A percentile compares a stretch with the other conserved stretches of the same genome.
Evolutionary conservation across 176 grass and related monocot species (phyloP).

Genomic region (Tillandsia leiboldiana): DNA sequence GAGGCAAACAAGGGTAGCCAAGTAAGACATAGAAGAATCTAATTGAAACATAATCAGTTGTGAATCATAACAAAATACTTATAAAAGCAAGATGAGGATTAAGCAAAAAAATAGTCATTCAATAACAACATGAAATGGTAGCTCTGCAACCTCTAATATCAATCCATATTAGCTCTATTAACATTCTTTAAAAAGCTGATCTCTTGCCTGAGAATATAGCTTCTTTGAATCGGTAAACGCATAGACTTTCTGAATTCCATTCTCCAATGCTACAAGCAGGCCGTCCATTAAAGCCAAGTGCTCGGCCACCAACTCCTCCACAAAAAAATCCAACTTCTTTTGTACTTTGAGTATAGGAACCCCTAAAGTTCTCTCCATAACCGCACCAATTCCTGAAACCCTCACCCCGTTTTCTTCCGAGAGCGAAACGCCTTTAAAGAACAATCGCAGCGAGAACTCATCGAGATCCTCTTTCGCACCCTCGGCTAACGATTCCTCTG

Average conservation of each 20-base stretch:
- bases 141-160: background rate
- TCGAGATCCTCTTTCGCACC: slow-evolving; percentile 52
- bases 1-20: too few relatives aligned
- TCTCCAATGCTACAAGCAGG: slow-evolving; percentile 60
- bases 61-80: too few relatives aligned
- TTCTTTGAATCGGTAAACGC: slow-evolving; percentile 91
- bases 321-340: slow-evolving; percentile 96
- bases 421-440: slow-evolving; percentile 87
- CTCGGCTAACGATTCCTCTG: slow-evolving; percentile 67
- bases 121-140: background rate
- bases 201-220: slow-evolving; percentile 87
- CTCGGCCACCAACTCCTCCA: slow-evolving; percentile 81
- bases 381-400: slow-evolving; percentile 76
- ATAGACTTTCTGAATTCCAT: slow-evolving; percentile 69
- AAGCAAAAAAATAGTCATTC: background rate
- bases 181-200: slow-evolving; percentile 4
- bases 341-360: slow-evolving; percentile 54
- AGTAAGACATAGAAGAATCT: background rate
- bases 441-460: slow-evolving; percentile 63
- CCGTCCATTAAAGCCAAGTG: slow-evolving; percentile 98
- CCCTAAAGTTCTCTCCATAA: slow-evolving; percentile 65
- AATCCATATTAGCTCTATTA: background rate
- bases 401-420: slow-evolving; percentile 34
- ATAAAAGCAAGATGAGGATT: too few relatives aligned
- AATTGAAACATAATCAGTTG: background rate